Percentiles rank a stretch among this genome's conserved stretches.
phyloP scores from a whole-genome alignment of 75 land plant species.

The Sequoia sempervirens region DNA sequence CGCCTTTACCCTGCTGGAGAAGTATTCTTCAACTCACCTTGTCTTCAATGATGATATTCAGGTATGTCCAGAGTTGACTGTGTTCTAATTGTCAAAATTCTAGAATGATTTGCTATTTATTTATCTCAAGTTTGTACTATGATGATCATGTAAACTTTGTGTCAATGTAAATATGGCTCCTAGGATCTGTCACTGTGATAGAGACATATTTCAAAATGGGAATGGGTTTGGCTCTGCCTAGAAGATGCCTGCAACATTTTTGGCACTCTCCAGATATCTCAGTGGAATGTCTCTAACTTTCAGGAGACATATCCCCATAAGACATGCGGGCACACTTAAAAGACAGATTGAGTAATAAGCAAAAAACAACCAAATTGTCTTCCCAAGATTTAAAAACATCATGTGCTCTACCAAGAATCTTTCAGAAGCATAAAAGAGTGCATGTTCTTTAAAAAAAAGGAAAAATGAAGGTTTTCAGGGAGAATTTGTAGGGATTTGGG shows the following conservation, averaged over 20 bases:
- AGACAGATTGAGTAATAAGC: not conserved
- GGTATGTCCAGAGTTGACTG: conserved; percentile 27
- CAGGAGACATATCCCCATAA: not conserved
- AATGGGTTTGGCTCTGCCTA: not conserved
- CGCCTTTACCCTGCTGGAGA: conserved; percentile 84
- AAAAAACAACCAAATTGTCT: not conserved
- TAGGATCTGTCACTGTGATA: not conserved
- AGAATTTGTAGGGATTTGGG: not conserved
- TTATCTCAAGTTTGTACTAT: not conserved
- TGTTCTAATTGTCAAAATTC: not conserved
- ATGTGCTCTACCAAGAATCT: not conserved
- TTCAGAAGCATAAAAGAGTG: not conserved
- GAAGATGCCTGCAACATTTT: not conserved
- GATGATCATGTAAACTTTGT: not conserved
- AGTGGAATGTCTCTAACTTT: not conserved
- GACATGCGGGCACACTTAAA: not conserved
- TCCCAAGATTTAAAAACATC: not conserved
- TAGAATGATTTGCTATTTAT: not conserved
- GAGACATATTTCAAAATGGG: not conserved
- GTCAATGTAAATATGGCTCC: not conserved
- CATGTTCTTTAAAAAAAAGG: not conserved
- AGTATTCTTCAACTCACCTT: conserved; percentile 74
- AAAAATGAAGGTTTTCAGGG: not conserved
- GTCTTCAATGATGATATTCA: conserved; percentile 99
- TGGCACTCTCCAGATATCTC: not conserved